Percentiles rank a stretch among this genome's conserved stretches.
Conservation (phyloP, 176 grass and related monocot genomes). For the Avena atlantica region DNA sequence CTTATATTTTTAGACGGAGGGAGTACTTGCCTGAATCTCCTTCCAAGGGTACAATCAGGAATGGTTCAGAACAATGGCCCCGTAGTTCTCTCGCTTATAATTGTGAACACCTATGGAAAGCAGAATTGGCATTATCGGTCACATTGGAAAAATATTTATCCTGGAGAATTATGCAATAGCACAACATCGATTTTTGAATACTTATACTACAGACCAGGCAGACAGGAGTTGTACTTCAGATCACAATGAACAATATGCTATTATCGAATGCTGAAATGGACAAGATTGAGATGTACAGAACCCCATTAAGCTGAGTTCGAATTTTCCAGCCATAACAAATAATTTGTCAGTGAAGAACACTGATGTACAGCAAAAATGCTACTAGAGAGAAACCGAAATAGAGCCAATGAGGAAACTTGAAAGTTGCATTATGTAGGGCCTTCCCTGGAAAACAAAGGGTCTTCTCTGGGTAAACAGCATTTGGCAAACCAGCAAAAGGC, state of each 20-base stretch:
- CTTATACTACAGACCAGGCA: not conserved
- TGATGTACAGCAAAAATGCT: not conserved
- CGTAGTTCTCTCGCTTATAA: not conserved
- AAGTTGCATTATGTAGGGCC: not conserved
- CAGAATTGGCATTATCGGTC: not conserved
- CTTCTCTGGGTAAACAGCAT: conserved; percentile 9
- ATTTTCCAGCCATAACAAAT: not conserved
- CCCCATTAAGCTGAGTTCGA: not conserved
- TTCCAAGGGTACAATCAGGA: not conserved
- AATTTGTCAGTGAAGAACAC: not conserved
- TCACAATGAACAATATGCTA: not conserved
- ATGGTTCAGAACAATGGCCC: not conserved
- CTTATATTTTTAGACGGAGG: no score
- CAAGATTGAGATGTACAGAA: not conserved
- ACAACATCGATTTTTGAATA: not conserved
- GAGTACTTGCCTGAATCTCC: not conserved
- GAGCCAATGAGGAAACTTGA: not conserved
- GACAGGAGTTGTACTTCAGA: not conserved
- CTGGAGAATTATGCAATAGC: not conserved
- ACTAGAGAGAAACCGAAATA: conserved; percentile 1
- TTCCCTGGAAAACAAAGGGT: not conserved
- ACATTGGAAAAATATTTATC: not conserved
- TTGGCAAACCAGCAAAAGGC: not conserved
- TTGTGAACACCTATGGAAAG: not conserved
- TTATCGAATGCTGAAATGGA: not conserved